Evolutionary conservation across 768 basidiomycete genomes (phyloP).

Genomic region (Lactarius akahatsu): DNA sequence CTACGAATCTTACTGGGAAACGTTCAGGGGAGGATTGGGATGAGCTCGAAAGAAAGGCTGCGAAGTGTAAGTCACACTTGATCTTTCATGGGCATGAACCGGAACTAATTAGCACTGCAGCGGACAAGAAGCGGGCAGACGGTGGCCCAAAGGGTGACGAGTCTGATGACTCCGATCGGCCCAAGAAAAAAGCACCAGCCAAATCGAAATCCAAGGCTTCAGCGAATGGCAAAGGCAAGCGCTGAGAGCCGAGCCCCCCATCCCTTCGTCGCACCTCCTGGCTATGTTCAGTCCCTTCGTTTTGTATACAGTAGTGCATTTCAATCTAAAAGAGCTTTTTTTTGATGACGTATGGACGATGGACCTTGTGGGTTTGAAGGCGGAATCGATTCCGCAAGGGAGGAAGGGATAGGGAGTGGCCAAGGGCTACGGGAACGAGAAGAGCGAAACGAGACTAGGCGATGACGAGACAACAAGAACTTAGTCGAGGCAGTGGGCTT

Average conservation of each 20-base stretch:
- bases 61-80: conserved; percentile 58
- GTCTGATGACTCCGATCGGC: conserved; percentile 43
- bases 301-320: conserved; percentile 23
- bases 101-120: conserved; percentile 31
- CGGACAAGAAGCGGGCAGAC: conserved; percentile 47
- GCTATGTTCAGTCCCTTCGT: conserved; percentile 15
- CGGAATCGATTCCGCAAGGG: not conserved
- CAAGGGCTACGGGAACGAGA: not conserved
- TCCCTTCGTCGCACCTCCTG: not conserved
- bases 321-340: not conserved
- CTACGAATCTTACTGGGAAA: conserved; percentile 12
- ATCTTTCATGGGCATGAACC: not conserved
- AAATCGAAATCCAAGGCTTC: conserved; percentile 35
- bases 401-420: not conserved
- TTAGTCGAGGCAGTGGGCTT: not conserved
- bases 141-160: conserved; percentile 35
- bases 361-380: not conserved
- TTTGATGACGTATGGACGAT: not conserved
- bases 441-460: not conserved
- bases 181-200: conserved; percentile 41
- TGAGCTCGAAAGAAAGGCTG: conserved; percentile 88
- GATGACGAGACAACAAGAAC: not conserved
- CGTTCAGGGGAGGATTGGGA: conserved; percentile 88
- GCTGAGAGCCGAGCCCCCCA: conserved; percentile 6
- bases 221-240: conserved; percentile 33